These are phyloP conservation scores for Xylariaceae sp. DNA, from an alignment of 2,329 filamentous ascomycete species.

Conservation along the genomic window DNA sequence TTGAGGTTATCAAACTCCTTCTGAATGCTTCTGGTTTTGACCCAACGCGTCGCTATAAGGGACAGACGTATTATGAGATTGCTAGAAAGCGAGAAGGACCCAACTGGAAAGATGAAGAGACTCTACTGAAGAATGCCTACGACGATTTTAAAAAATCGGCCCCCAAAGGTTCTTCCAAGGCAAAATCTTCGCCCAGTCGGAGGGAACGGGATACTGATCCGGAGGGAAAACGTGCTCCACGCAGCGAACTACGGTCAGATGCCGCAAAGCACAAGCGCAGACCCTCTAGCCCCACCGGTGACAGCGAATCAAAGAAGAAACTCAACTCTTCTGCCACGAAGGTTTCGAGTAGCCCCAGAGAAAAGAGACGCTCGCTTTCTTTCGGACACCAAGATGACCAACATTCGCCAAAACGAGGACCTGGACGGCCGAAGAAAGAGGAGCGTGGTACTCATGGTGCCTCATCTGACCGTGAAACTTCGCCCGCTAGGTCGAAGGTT, in stretches of 20 bases:
- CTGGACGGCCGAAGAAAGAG: slow-evolving; percentile 52
- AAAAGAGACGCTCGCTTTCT: slow-evolving; percentile 44
- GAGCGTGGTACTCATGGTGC: slow-evolving; percentile 43
- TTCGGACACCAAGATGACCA: slow-evolving; percentile 43
- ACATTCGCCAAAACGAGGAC: slow-evolving; percentile 45
- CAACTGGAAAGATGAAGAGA: slow-evolving; percentile 84
- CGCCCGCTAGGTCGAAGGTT: slow-evolving; percentile 42
- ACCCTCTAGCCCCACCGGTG: slow-evolving; percentile 44
- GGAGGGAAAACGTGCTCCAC: slow-evolving; percentile 39
- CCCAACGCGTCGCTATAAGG: slow-evolving; percentile 71
- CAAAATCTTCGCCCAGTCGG: slow-evolving; percentile 47
- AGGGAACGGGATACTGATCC: slow-evolving; percentile 35
- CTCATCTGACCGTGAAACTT: slow-evolving; percentile 49
- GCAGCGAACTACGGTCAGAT: slow-evolving; percentile 43
- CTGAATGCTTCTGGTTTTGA: slow-evolving; percentile 76
- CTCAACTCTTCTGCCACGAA: slow-evolving; percentile 26
- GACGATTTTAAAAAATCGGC: slow-evolving; percentile 54
- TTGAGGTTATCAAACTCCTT: slow-evolving; percentile 77
- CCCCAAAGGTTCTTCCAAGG: slow-evolving; percentile 44
- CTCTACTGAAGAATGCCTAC: slow-evolving; percentile 72
- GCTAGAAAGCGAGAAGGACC: slow-evolving; percentile 78
- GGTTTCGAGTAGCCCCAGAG: slow-evolving; percentile 39
- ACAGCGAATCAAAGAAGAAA: slow-evolving; percentile 43
- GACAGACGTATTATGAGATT: slow-evolving; percentile 82
- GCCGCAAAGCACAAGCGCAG: slow-evolving; percentile 38